Base-by-base conservation (phyloP, 768 basidiomycete species). In the Suillus cothurnatus region DNA sequence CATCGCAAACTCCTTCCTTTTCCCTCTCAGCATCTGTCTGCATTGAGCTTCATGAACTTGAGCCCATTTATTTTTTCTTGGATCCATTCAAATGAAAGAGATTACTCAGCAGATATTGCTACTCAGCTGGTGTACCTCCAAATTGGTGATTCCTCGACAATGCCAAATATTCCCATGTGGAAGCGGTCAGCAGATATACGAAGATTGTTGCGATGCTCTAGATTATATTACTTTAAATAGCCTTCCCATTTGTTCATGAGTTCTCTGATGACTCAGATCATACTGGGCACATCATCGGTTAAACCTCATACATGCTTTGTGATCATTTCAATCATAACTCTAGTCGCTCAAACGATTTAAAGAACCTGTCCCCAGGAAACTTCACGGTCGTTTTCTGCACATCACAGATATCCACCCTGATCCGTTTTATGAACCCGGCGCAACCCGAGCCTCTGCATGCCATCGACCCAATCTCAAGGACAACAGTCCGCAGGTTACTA, bases 391-490 rank as follows among this genome's bases (percentile, higher is more conserved):
- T 52, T 93, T 93, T 76, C 76, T 94, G 36, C 92, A 93, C 71
- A 86, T 94, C 67, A 92, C 91, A 28, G 93, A 94, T 74, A 86
- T 94, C 65, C 93, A 94, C 71, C 93, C 92, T 43, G 92, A 93
- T 76, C 85, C 86, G 28, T 78, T 84, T 74, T 94, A 93, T 73
- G 68, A 71, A 6, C 71, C 72, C 26, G 80, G 81, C 57, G 77
- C 85, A 26, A 82, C 87, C 6, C 76, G 83, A 67, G 79, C 80
- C 31, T 86, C 81, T 14, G 82, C 87, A 6, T 94, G 93, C 69
- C 93, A 94, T 73, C 81, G 87, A 69, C 71, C 73, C 57, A 81
- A 85, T 69, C 79, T 82, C 49, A 85, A 85, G 76, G 85, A 84
- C 73, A 81, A 83, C 73, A 82, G 80, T 67, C 71, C 75, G 80